Percentiles rank a stretch among this genome's conserved stretches.
phyloP scores from a whole-genome alignment of 225 moss, liverwort and hornwort genomes.

The Physcomitrium patens region DNA sequence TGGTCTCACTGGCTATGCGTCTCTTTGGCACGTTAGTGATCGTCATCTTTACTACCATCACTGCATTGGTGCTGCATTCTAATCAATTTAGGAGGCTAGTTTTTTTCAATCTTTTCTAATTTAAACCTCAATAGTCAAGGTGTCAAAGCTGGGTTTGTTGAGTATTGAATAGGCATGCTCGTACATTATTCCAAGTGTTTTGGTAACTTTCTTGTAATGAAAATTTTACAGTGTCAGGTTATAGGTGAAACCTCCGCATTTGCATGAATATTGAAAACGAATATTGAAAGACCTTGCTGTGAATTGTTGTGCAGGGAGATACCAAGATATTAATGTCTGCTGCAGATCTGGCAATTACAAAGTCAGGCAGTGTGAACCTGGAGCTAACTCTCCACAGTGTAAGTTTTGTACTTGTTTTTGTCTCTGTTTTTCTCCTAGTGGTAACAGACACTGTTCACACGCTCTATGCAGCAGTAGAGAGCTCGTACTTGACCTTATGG shows the following conservation, averaged over 20 bases:
- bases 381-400: conserved; percentile 84
- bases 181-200: neutral
- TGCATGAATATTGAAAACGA: too few species aligned
- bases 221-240: neutral
- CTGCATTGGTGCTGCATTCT: neutral
- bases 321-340: conserved; percentile 63
- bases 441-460: neutral
- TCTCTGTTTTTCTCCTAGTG: conserved; percentile 2
- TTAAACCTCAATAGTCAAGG: neutral
- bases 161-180: conserved; percentile 13
- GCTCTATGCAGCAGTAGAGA: conserved; percentile 1
- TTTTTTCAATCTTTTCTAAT: neutral
- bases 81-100: conserved; percentile 9
- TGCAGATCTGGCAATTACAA: conserved; percentile 82
- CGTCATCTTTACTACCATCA: neutral
- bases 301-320: conserved; percentile 57
- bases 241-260: neutral
- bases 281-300: conserved; percentile 5
- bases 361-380: conserved; percentile 86
- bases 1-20: conserved; percentile 50
- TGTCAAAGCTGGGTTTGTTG: neutral
- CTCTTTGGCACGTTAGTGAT: conserved; percentile 64
- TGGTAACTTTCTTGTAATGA: neutral
- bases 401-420: conserved; percentile 22
- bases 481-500: neutral